Conservation (phyloP, 2,329 filamentous ascomycete species). For the Daldinia sp. region DNA sequence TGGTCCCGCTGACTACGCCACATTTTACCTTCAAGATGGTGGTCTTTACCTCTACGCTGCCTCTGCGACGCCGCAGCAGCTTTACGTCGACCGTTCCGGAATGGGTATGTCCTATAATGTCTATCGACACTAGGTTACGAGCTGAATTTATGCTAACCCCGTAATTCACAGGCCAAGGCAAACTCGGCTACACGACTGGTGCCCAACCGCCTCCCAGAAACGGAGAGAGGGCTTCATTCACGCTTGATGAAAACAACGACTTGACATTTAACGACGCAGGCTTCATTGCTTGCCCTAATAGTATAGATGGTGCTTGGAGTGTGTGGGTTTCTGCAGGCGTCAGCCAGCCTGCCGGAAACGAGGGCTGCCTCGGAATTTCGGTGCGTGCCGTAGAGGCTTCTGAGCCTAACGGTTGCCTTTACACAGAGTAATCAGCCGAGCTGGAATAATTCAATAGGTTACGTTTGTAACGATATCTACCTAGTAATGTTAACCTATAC, state of each 20-base stretch:
- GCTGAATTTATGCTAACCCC: neutral
- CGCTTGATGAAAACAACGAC: conserved; percentile 52
- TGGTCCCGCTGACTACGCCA: conserved; percentile 53
- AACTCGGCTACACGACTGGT: conserved; percentile 61
- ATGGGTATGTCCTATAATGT: conserved; percentile 57
- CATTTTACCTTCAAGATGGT: conserved; percentile 58
- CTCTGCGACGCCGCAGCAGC: conserved; percentile 55
- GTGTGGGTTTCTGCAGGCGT: conserved; percentile 44
- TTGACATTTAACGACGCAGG: conserved; percentile 55
- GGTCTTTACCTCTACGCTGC: conserved; percentile 59
- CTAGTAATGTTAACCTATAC: neutral
- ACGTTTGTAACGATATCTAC: neutral
- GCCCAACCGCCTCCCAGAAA: conserved; percentile 51
- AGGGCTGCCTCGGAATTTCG: conserved; percentile 50
- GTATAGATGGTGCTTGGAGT: conserved; percentile 53
- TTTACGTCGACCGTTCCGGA: conserved; percentile 64
- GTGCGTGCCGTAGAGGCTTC: conserved; percentile 44
- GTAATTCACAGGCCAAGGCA: conserved; percentile 56
- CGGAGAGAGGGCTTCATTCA: conserved; percentile 58
- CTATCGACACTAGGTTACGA: neutral
- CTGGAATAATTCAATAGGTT: neutral
- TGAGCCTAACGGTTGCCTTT: conserved; percentile 50
- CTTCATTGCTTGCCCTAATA: conserved; percentile 63
- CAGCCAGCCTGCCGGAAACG: conserved; percentile 48
- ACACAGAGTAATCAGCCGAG: conserved; percentile 36